Evolutionary conservation across 164 flowering plant species (phyloP), one percentile per base, ranked within the genome.

Genomic region (Buxus sempervirens): DNA sequence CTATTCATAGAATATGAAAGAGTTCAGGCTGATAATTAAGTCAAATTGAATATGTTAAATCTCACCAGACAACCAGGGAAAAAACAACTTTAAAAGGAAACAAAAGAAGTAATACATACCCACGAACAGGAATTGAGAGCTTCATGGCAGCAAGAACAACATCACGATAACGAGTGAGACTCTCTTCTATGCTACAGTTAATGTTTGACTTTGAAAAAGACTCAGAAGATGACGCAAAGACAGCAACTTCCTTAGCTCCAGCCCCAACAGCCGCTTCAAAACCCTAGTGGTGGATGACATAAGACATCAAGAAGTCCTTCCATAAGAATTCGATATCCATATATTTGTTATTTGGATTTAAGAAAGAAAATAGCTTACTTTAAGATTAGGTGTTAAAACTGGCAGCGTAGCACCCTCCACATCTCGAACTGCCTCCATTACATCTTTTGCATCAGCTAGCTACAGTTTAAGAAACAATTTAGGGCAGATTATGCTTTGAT

Each of bases 191-290:
- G 72, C 83, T 86, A 75, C 99, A 91, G 70, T 96, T 96, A 61
- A 96, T 93, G 73, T 96, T 96, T 62, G 98, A 87, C 80, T 83
- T 85, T 22, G 98, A 96, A 77, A 96, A 96, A 13, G 96, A 83
- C 65, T 96, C 98, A 28, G 99, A 93, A 70, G 99, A 98, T 26
- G 99, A 84, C 45, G 97, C 98, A 88, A 96, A 96, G 20, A 96
- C 71, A 4, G 96, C 98, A 36, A 96, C 85, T 83, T 90, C 98
- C 81, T 88, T 96, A 54, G 92, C 98, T 72, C 99, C 99, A 66
- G 97, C 93, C 66, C 91, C 93, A 72, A 93, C 66, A 70, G 99
- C 98, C 21, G 99, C 92, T 80, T 83, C 88, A 79, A 93, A 93
- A 28, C 99, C 98, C 98, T 96, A 67, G n/a, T 56, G 70, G 54